These are phyloP conservation scores for Dothiorella sarmentorum DNA, from an alignment of 2,329 filamentous ascomycete species.

Conservation along the genomic window DNA sequence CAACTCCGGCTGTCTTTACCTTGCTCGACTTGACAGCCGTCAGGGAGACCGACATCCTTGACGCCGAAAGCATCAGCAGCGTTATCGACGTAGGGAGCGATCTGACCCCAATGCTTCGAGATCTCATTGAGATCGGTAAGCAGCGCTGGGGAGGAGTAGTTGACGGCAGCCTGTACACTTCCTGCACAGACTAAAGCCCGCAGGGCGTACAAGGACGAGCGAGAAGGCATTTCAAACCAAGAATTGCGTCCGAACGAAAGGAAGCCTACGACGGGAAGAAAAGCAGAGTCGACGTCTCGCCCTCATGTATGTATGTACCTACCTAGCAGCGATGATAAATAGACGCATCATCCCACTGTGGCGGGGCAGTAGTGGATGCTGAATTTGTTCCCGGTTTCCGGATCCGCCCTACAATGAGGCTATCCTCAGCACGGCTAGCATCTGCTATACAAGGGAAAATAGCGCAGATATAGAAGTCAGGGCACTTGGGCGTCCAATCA, in stretches of 20 bases:
- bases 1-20: background rate
- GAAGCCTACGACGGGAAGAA: background rate
- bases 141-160: slow-evolving; percentile 18
- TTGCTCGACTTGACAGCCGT: slow-evolving; percentile 55
- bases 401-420: slow-evolving; percentile 3
- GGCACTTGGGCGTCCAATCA: too few relatives aligned
- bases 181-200: background rate
- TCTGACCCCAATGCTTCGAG: slow-evolving; percentile 46
- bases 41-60: slow-evolving; percentile 45
- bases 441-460: too few relatives aligned
- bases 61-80: slow-evolving; percentile 47
- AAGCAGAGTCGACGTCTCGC: background rate
- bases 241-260: too few relatives aligned
- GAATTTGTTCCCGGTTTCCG: background rate
- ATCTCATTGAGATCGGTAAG: slow-evolving; percentile 34
- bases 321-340: too few relatives aligned
- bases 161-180: background rate
- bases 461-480: too few relatives aligned
- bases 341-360: slow-evolving; percentile 10
- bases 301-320: too few relatives aligned
- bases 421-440: background rate
- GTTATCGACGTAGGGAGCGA: slow-evolving; percentile 49
- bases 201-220: background rate
- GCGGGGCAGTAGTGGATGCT: background rate
- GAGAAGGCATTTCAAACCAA: background rate